A percentile compares a stretch with the other conserved stretches of the same genome.
phyloP scores from a whole-genome alignment of 345 rosid species.

The Moricandia moricandioides region DNA sequence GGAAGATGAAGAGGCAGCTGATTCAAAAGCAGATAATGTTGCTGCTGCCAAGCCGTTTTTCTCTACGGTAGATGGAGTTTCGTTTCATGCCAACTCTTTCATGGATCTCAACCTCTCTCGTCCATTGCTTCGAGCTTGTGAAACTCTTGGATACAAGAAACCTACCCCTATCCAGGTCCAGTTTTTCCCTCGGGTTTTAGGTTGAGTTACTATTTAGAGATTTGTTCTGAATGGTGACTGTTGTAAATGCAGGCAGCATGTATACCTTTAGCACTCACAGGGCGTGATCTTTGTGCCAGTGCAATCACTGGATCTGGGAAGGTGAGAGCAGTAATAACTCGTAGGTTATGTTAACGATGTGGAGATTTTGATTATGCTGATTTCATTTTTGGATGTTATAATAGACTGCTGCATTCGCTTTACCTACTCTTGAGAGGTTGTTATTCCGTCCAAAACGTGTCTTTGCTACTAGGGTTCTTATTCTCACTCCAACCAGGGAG shows the following conservation, averaged over 20 bases:
- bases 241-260: constrained; percentile 71
- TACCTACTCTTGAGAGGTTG: constrained; percentile 90
- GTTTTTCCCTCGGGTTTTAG: not conserved
- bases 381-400: constrained; percentile 8
- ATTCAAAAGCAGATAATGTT: constrained; percentile 36
- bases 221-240: constrained; percentile 1
- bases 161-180: constrained; percentile 96
- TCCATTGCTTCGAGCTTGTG: constrained; percentile 87
- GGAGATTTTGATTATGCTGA: not conserved
- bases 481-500: constrained; percentile 93
- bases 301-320: constrained; percentile 98
- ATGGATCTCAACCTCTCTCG: constrained; percentile 91
- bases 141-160: constrained; percentile 78
- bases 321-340: constrained; percentile 41
- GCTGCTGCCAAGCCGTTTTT: constrained; percentile 59
- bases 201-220: not conserved
- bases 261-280: constrained; percentile 78
- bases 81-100: constrained; percentile 80
- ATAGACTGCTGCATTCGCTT: constrained; percentile 92
- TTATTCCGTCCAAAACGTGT: constrained; percentile 82
- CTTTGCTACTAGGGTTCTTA: constrained; percentile 80
- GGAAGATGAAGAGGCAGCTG: constrained; percentile 64
- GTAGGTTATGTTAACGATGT: not conserved
- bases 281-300: constrained; percentile 97
- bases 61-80: constrained; percentile 61